These are phyloP conservation scores for Russula griseocarnosa DNA, from an alignment of 768 basidiomycete genomes.

Conservation along the genomic window DNA sequence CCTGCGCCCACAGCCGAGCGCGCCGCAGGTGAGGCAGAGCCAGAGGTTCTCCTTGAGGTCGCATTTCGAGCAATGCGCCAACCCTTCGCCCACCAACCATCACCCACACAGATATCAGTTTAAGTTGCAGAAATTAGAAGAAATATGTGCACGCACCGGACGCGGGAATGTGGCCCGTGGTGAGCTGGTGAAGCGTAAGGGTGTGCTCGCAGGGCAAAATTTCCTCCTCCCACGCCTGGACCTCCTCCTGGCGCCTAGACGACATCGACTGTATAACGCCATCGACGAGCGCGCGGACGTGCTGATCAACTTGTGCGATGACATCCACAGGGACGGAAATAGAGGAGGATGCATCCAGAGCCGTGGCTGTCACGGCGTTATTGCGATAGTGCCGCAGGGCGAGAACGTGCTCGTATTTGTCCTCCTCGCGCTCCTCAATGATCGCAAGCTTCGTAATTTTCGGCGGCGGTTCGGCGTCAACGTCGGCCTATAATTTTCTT, in stretches of 20 bases:
- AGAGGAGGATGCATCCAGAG: slow-evolving; percentile 31
- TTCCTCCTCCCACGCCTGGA: slow-evolving; percentile 98
- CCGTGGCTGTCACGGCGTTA: slow-evolving; percentile 33
- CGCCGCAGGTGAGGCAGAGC: slow-evolving; percentile 91
- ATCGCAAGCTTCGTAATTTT: slow-evolving; percentile 92
- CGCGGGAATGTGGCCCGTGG: slow-evolving; percentile 46
- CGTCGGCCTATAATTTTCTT: slow-evolving; percentile 31
- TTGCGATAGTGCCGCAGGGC: slow-evolving; percentile 75
- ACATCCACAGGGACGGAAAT: slow-evolving; percentile 45
- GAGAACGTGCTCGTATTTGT: slow-evolving; percentile 71
- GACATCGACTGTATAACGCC: slow-evolving; percentile 78
- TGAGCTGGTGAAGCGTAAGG: slow-evolving; percentile 48
- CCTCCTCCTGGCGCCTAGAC: slow-evolving; percentile 87
- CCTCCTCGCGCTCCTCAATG: slow-evolving; percentile 78
- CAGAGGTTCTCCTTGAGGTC: slow-evolving; percentile 89
- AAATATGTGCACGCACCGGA: slow-evolving; percentile 42
- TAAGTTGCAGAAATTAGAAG: neutral
- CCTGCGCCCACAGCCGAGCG: slow-evolving; percentile 81
- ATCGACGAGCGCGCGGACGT: slow-evolving; percentile 57
- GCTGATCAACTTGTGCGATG: slow-evolving; percentile 35
- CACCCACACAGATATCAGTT: neutral
- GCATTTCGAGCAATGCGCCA: slow-evolving; percentile 79
- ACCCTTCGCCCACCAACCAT: slow-evolving; percentile 41
- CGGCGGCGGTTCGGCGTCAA: slow-evolving; percentile 77
- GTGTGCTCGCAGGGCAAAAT: slow-evolving; percentile 83